Percentiles rank a stretch among this genome's conserved stretches.
Conservation (phyloP, 306 rosid species). For the Vigna nakashimae region DNA sequence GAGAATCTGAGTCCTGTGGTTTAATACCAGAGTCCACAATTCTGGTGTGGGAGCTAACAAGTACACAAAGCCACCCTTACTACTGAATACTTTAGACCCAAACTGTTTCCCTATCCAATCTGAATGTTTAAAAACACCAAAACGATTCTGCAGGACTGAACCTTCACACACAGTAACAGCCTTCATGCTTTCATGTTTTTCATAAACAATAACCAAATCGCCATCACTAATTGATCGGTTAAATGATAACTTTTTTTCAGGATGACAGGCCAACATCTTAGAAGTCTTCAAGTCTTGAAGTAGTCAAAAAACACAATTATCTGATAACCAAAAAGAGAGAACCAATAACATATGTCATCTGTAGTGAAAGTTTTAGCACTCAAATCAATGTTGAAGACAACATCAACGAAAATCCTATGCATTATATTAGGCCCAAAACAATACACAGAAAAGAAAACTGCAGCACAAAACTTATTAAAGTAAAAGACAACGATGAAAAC, state of each 20-base stretch:
- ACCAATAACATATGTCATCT: conserved; percentile 19
- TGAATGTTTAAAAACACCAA: conserved; percentile 79
- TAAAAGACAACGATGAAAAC: neutral
- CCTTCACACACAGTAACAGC: conserved; percentile 68
- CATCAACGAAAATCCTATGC: neutral
- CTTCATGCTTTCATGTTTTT: conserved; percentile 80
- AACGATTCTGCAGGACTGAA: conserved; percentile 78
- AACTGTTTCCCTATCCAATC: conserved; percentile 94
- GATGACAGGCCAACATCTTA: conserved; percentile 67
- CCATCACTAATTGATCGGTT: conserved; percentile 60
- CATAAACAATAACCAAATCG: conserved; percentile 82
- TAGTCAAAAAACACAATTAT: conserved; percentile 24
- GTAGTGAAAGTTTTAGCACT: neutral
- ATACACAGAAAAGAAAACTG: no score
- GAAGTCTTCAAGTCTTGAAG: conserved; percentile 30
- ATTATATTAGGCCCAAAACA: neutral
- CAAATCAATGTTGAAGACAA: conserved; percentile 5
- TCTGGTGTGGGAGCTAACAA: conserved; percentile 90
- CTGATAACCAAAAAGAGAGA: conserved; percentile 14
- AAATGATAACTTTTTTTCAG: conserved; percentile 67
- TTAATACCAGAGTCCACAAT: conserved; percentile 85
- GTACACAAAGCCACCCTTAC: conserved; percentile 81
- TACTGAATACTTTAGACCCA: conserved; percentile 81
- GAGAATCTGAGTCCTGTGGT: conserved; percentile 92
- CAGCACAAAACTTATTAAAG: neutral